Percentiles rank a stretch among this genome's conserved stretches.
Evolutionary conservation across 1,284 basidiomycete species (phyloP).

Genomic region (Ustilago tritici): DNA sequence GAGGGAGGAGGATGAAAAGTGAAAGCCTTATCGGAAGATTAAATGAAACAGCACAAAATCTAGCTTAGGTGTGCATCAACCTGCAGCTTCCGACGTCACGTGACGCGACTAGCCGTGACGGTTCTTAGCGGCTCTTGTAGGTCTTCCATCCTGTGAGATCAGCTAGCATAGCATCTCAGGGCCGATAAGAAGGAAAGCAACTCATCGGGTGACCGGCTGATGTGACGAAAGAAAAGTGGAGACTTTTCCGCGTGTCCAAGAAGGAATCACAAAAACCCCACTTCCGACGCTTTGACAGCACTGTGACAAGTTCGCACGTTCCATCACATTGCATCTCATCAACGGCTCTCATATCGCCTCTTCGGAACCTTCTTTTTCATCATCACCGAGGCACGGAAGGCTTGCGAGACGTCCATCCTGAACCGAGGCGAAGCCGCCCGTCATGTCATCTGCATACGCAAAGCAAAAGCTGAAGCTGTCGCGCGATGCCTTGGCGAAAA

Average conservation of each 20-base stretch:
- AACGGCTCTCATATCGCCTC: neutral
- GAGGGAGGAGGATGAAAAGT: neutral
- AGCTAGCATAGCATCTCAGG: neutral
- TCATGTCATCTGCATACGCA: slow-evolving; percentile 49
- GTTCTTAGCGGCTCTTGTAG: too few relatives aligned
- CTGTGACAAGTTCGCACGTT: slow-evolving; percentile 1
- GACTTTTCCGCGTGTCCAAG: slow-evolving; percentile 12
- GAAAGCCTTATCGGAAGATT: slow-evolving; percentile 11
- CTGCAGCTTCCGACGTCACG: slow-evolving; percentile 33
- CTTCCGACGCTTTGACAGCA: neutral
- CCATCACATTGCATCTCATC: slow-evolving; percentile 5
- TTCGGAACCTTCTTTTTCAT: slow-evolving; percentile 2
- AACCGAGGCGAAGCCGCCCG: neutral
- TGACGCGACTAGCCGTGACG: slow-evolving; percentile 1
- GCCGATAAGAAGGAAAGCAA: too few relatives aligned
- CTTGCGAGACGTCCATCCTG: neutral
- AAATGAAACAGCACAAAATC: slow-evolving; percentile 23
- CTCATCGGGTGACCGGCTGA: neutral
- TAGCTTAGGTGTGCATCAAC: slow-evolving; percentile 28
- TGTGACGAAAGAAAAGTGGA: slow-evolving; percentile 28
- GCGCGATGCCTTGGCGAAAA: slow-evolving; percentile 56
- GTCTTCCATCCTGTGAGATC: neutral
- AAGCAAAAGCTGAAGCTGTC: slow-evolving; percentile 63
- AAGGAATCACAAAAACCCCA: slow-evolving; percentile 19
- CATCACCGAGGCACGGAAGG: slow-evolving; percentile 4